A percentile compares a stretch with the other conserved stretches of the same genome.
Evolutionary conservation across 225 moss, liverwort and hornwort genomes (phyloP).

Genomic region (Lunularia cruciata): DNA sequence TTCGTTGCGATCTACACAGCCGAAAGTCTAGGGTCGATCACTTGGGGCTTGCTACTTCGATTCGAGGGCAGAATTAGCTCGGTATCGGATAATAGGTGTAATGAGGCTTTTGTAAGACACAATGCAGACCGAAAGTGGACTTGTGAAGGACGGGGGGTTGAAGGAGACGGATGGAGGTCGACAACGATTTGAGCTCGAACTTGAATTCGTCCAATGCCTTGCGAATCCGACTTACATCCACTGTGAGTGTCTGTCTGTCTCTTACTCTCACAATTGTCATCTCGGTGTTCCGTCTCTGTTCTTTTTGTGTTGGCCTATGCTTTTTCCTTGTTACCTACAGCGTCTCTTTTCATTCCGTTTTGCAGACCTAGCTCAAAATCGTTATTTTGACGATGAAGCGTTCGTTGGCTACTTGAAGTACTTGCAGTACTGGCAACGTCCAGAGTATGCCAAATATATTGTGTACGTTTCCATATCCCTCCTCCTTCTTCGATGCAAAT

Average conservation of each 20-base stretch:
- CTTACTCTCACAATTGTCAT: neutral
- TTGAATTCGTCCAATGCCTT: conserved; percentile 91
- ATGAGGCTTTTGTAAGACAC: neutral
- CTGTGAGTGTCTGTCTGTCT: conserved; percentile 44
- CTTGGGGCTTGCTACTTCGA: too few species aligned
- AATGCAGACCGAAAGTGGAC: conserved; percentile 22
- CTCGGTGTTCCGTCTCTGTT: neutral
- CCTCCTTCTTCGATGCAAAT: neutral
- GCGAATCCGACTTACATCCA: conserved; percentile 97
- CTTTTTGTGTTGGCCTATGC: too few species aligned
- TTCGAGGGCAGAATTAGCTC: too few species aligned
- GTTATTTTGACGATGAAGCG: conserved; percentile 86
- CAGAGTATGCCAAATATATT: conserved; percentile 83
- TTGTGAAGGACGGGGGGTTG: conserved; percentile 30
- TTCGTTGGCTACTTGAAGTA: conserved; percentile 93
- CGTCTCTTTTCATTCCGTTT: neutral
- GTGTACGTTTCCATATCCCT: conserved; percentile 51
- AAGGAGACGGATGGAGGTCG: conserved; percentile 85
- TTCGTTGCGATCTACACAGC: too few species aligned
- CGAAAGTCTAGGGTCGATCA: too few species aligned
- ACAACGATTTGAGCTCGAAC: conserved; percentile 81
- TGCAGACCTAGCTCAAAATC: conserved; percentile 94
- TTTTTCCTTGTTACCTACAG: neutral
- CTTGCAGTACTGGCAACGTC: conserved; percentile 75
- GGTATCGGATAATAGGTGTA: too few species aligned